These are phyloP conservation scores for Tetrapisispora fleetii DNA, from an alignment of 805 yeast genomes.

Conservation along the genomic window DNA sequence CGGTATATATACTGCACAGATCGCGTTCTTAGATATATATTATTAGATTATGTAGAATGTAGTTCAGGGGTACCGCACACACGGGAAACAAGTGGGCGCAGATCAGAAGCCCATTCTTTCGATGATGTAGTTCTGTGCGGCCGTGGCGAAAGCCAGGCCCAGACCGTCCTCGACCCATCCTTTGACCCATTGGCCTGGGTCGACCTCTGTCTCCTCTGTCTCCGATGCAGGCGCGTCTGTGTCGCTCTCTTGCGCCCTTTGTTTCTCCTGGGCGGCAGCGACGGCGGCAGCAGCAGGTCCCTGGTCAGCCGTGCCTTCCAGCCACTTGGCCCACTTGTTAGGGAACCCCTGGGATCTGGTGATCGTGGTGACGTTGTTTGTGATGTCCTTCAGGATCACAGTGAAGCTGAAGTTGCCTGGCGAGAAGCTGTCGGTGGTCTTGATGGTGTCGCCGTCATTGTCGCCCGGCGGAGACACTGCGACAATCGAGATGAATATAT, in stretches of 20 bases:
- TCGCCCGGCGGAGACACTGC: constrained; percentile 36
- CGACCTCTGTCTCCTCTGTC: constrained; percentile 30
- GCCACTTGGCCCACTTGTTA: constrained; percentile 85
- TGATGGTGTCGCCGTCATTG: constrained; percentile 15
- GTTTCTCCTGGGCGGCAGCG: constrained; percentile 4
- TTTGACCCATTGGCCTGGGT: constrained; percentile 74
- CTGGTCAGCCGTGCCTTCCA: constrained; percentile 32
- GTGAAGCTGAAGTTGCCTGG: constrained; percentile 63
- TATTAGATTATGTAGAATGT: no score
- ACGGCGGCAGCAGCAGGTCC: constrained; percentile 8
- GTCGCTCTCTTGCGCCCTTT: background rate
- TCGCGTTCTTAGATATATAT: no score
- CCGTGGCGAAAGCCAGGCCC: constrained; percentile 67
- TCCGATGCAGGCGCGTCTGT: constrained; percentile 5
- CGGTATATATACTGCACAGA: no score
- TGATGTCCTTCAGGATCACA: constrained; percentile 64
- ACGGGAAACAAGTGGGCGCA: background rate
- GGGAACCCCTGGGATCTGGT: constrained; percentile 89
- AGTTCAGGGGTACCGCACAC: no score
- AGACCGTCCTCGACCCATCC: constrained; percentile 77
- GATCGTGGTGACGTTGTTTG: constrained; percentile 62
- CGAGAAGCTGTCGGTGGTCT: constrained; percentile 31
- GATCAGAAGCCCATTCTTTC: constrained; percentile 51
- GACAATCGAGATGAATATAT: constrained; percentile 60
- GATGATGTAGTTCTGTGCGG: constrained; percentile 85